Conservation (phyloP, 1,139 yeast genomes). For the Meyerozyma carpophila region DNA sequence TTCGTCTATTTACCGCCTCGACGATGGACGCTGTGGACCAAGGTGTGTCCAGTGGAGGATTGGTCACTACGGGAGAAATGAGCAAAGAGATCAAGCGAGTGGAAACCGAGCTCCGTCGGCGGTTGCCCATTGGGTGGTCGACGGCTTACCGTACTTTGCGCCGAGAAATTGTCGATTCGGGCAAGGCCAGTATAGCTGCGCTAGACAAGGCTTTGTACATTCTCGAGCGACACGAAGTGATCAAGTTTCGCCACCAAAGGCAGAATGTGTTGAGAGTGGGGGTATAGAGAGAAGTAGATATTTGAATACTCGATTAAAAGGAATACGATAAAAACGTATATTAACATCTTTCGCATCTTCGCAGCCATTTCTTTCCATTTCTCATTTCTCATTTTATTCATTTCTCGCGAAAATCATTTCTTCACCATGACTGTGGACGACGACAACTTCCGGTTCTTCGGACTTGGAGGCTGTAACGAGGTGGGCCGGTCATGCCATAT, state of each 20-base stretch:
- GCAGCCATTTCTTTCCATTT: too few species aligned
- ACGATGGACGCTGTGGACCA: slow-evolving; percentile 97
- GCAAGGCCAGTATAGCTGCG: slow-evolving; percentile 63
- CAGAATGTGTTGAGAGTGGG: slow-evolving; percentile 81
- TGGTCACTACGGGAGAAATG: slow-evolving; percentile 45
- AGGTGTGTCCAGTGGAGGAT: slow-evolving; percentile 49
- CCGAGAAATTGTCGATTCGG: slow-evolving; percentile 76
- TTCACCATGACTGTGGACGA: slow-evolving; percentile 13
- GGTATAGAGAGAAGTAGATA: slow-evolving; percentile 29
- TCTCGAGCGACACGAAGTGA: slow-evolving; percentile 80
- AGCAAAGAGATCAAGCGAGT: slow-evolving; percentile 70
- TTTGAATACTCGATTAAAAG: not conserved
- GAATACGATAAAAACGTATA: too few species aligned
- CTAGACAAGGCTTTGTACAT: slow-evolving; percentile 79
- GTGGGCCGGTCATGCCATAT: slow-evolving; percentile 97
- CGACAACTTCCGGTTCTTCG: slow-evolving; percentile 67
- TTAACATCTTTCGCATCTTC: too few species aligned
- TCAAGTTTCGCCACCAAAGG: slow-evolving; percentile 84
- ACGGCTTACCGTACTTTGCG: slow-evolving; percentile 82
- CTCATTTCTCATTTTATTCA: not conserved
- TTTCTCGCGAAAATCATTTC: not conserved
- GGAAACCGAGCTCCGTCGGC: slow-evolving; percentile 79
- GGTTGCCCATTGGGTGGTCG: slow-evolving; percentile 96
- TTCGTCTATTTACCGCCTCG: slow-evolving; percentile 89
- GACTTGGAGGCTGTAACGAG: slow-evolving; percentile 99